These are phyloP conservation scores for Lunularia cruciata DNA, from an alignment of 225 moss, liverwort and hornwort species.

Conservation along the genomic window DNA sequence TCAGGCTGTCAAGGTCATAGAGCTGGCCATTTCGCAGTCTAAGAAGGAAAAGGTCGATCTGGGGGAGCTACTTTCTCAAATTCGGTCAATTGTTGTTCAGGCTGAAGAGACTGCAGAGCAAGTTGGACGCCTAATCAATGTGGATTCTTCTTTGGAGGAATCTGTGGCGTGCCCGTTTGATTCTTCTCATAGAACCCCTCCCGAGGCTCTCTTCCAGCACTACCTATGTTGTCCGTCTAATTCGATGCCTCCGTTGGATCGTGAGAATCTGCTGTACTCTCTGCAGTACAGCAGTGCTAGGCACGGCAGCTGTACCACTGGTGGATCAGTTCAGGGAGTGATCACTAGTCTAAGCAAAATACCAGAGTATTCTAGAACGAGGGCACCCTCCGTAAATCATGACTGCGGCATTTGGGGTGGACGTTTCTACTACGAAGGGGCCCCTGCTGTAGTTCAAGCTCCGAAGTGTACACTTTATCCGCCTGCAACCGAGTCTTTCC, in stretches of 20 bases:
- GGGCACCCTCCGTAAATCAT: background rate
- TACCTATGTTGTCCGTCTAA: slow-evolving; percentile 39
- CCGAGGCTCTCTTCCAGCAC: slow-evolving; percentile 44
- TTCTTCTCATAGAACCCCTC: slow-evolving; percentile 29
- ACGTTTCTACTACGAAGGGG: slow-evolving; percentile 61
- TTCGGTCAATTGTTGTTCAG: slow-evolving; percentile 29
- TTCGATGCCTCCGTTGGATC: slow-evolving; percentile 27
- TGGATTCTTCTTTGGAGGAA: slow-evolving; percentile 14
- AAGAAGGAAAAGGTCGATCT: slow-evolving; percentile 22
- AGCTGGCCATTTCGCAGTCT: slow-evolving; percentile 16
- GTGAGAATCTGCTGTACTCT: slow-evolving; percentile 25
- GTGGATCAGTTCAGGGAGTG: background rate
- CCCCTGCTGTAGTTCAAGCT: slow-evolving; percentile 65
- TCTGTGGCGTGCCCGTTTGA: slow-evolving; percentile 43
- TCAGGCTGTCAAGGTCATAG: slow-evolving; percentile 16
- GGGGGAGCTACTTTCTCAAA: slow-evolving; percentile 21
- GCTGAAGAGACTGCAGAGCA: slow-evolving; percentile 38
- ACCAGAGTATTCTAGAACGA: background rate
- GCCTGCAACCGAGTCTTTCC: background rate
- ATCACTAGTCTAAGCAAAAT: background rate
- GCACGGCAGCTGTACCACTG: background rate
- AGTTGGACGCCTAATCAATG: slow-evolving; percentile 15
- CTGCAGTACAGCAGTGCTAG: slow-evolving; percentile 9
- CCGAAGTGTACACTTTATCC: slow-evolving; percentile 33
- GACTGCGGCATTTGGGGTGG: slow-evolving; percentile 68